Conservation (phyloP, 2,329 filamentous ascomycete genomes). For the Diaporthe humulicola region DNA sequence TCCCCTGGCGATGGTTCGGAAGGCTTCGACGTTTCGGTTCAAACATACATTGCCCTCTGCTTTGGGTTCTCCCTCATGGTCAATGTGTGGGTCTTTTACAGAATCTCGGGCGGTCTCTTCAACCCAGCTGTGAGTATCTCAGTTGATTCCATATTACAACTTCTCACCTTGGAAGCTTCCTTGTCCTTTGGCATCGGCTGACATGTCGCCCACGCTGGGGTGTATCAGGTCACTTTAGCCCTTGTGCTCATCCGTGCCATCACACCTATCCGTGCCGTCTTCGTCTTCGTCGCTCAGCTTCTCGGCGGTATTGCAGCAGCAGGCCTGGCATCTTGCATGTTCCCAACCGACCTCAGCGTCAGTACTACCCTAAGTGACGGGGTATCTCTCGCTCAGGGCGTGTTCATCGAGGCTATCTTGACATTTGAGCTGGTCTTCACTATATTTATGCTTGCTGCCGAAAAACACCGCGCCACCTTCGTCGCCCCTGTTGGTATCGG, state of each 20-base stretch:
- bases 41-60: slow-evolving; percentile 54
- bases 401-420: slow-evolving; percentile 77
- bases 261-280: slow-evolving; percentile 61
- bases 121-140: slow-evolving; percentile 49
- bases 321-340: slow-evolving; percentile 67
- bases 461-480: slow-evolving; percentile 81
- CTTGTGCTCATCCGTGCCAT: slow-evolving; percentile 71
- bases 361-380: slow-evolving; percentile 69
- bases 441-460: slow-evolving; percentile 78
- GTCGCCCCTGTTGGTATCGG: slow-evolving; percentile 81
- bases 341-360: slow-evolving; percentile 65
- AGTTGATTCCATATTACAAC: not conserved
- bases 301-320: slow-evolving; percentile 71
- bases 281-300: slow-evolving; percentile 70
- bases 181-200: not conserved
- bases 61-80: slow-evolving; percentile 61
- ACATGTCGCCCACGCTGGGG: not conserved
- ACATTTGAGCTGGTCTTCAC: slow-evolving; percentile 74
- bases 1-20: slow-evolving; percentile 12
- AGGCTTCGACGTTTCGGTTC: slow-evolving; percentile 34
- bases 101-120: slow-evolving; percentile 58
- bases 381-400: slow-evolving; percentile 66
- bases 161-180: not conserved
- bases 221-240: slow-evolving; percentile 62
- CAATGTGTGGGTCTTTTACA: slow-evolving; percentile 64